These are phyloP conservation scores for Macrophomina pseudophaseolina DNA, from an alignment of 2,329 filamentous ascomycete species.

Conservation along the genomic window DNA sequence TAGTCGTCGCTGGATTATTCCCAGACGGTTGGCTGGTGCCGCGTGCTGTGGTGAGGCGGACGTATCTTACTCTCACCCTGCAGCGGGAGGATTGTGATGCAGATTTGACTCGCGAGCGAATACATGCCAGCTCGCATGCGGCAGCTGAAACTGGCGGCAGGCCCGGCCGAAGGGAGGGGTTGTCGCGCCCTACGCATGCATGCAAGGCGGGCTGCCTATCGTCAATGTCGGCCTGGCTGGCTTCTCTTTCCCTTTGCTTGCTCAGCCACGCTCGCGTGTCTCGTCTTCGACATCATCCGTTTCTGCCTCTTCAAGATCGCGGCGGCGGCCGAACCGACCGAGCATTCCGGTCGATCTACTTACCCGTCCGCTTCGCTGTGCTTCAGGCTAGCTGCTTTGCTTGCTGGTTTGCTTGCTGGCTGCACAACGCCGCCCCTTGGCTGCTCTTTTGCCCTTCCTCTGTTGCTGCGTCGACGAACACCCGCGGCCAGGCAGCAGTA, in stretches of 20 bases:
- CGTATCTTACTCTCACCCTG: not conserved
- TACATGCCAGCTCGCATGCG: not conserved
- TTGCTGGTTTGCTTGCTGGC: not conserved
- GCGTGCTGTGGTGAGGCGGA: too few species aligned
- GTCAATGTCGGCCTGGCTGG: not conserved
- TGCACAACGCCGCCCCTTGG: too few species aligned
- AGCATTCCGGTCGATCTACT: not conserved
- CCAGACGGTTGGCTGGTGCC: too few species aligned
- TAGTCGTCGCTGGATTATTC: not conserved
- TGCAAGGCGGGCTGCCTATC: not conserved
- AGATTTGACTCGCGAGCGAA: not conserved
- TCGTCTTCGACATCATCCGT: not conserved
- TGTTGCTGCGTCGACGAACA: not conserved
- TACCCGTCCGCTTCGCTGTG: not conserved
- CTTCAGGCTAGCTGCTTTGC: not conserved
- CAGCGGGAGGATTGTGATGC: not conserved
- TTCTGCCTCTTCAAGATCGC: not conserved
- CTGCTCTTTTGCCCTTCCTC: not conserved
- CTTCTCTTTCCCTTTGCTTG: not conserved
- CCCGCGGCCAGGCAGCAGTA: not conserved
- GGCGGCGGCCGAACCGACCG: not conserved
- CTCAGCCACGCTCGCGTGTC: conserved; percentile 12
- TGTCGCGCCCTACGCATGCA: not conserved
- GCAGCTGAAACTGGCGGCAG: not conserved
- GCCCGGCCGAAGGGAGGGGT: not conserved